Evolutionary conservation across 2,329 filamentous ascomycete genomes (phyloP).

Genomic region (Fragosphaeria purpurea): DNA sequence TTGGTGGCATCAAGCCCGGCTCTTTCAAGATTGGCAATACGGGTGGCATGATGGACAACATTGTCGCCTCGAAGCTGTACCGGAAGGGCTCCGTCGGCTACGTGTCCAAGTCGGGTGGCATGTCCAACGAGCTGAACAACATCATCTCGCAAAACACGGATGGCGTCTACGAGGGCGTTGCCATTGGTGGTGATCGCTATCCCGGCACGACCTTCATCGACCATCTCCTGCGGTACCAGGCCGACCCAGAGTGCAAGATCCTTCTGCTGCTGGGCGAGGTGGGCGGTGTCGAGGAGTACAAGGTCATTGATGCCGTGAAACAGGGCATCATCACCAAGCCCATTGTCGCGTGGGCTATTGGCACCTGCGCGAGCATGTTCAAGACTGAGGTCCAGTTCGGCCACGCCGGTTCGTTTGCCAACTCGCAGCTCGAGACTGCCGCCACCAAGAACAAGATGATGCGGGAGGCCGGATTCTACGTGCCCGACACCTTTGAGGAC

Average conservation of each 20-base stretch:
- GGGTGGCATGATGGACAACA: conserved; percentile 99
- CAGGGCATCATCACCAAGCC: conserved; percentile 92
- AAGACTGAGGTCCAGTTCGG: conserved; percentile 99
- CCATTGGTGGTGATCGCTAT: conserved; percentile 98
- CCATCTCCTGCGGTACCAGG: conserved; percentile 92
- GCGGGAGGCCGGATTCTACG: conserved; percentile 87
- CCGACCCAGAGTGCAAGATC: conserved; percentile 96
- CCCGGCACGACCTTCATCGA: conserved; percentile 99
- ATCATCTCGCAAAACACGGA: conserved; percentile 94
- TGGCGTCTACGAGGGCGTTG: conserved; percentile 97
- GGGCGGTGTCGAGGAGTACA: conserved; percentile 98
- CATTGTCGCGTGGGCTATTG: conserved; percentile 97
- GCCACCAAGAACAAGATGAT: conserved; percentile 95
- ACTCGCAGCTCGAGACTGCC: conserved; percentile 97
- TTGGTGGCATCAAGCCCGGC: conserved; percentile 98
- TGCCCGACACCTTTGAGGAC: conserved; percentile 95
- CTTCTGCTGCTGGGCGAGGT: conserved; percentile 93
- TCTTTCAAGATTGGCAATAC: conserved; percentile 99
- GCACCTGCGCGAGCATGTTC: conserved; percentile 98
- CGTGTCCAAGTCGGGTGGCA: conserved; percentile 99
- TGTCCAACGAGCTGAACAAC: conserved; percentile 99
- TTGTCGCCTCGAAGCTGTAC: conserved; percentile 99
- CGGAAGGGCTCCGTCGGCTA: conserved; percentile 97
- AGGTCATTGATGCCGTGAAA: conserved; percentile 97
- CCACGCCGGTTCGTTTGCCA: conserved; percentile 96